Percentiles rank a stretch among this genome's conserved stretches.
Conservation (phyloP, 2,329 filamentous ascomycete species). For the Alternaria metachromatica region DNA sequence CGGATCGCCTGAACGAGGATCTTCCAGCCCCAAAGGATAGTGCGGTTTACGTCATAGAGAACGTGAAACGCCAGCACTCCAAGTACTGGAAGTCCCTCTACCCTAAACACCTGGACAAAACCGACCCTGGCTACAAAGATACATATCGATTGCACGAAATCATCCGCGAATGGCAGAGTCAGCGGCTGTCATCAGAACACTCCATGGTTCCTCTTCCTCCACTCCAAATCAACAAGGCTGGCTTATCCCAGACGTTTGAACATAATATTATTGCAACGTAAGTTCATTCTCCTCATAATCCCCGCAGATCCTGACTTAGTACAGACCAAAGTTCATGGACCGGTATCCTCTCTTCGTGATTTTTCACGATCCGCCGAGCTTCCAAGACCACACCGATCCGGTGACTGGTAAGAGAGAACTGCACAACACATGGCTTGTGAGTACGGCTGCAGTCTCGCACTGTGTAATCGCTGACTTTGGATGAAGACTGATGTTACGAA, state of each 20-base stretch:
- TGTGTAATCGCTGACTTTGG: constrained; percentile 52
- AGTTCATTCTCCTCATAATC: constrained; percentile 23
- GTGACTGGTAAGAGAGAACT: constrained; percentile 73
- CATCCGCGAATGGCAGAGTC: constrained; percentile 77
- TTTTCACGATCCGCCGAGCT: constrained; percentile 79
- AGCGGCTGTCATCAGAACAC: constrained; percentile 72
- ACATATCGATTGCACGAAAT: constrained; percentile 75
- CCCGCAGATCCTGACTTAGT: neutral
- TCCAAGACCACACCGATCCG: constrained; percentile 52
- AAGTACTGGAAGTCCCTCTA: constrained; percentile 88
- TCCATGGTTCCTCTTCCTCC: constrained; percentile 77
- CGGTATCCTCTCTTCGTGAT: constrained; percentile 78
- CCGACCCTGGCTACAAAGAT: constrained; percentile 36
- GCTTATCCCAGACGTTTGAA: constrained; percentile 77
- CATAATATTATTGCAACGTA: constrained; percentile 84
- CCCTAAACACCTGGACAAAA: constrained; percentile 60
- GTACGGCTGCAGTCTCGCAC: constrained; percentile 49
- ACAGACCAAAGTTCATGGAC: constrained; percentile 68
- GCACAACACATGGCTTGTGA: constrained; percentile 88
- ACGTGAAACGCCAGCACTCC: constrained; percentile 65
- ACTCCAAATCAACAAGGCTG: constrained; percentile 77
- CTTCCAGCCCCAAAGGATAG: constrained; percentile 55
- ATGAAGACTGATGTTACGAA: constrained; percentile 78
- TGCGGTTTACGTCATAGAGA: constrained; percentile 63
- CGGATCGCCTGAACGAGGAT: constrained; percentile 62